Evolutionary conservation across 2,329 filamentous ascomycete genomes (phyloP).

Genomic region (Aspergillus clavatus): DNA sequence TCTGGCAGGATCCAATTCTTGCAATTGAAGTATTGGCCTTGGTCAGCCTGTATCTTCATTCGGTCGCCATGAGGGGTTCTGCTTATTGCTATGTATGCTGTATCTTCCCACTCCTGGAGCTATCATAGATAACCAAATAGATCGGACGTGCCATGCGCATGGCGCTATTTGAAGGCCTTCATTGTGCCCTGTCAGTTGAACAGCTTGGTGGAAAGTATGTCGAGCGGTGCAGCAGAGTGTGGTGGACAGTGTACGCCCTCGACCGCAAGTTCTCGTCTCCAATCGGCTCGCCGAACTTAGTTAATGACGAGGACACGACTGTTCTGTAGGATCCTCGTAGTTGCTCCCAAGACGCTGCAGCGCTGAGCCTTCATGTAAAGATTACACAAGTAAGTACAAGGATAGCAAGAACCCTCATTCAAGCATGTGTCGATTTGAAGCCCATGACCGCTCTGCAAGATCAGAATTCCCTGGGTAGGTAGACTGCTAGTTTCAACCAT

Average conservation of each 20-base stretch:
- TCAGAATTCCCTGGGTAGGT: slow-evolving; percentile 23
- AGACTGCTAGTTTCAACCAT: neutral
- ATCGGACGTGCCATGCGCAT: slow-evolving; percentile 54
- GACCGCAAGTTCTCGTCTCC: slow-evolving; percentile 52
- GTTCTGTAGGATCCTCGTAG: slow-evolving; percentile 39
- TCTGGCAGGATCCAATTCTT: slow-evolving; percentile 40
- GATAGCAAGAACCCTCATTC: slow-evolving; percentile 28
- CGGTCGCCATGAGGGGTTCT: slow-evolving; percentile 46
- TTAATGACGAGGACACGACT: slow-evolving; percentile 47
- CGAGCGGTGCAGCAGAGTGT: slow-evolving; percentile 48
- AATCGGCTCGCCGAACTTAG: slow-evolving; percentile 49
- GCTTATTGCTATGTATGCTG: slow-evolving; percentile 47
- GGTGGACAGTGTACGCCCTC: slow-evolving; percentile 54
- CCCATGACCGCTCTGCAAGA: slow-evolving; percentile 20
- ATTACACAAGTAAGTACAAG: slow-evolving; percentile 37
- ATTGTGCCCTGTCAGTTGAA: slow-evolving; percentile 48
- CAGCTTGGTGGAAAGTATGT: slow-evolving; percentile 44
- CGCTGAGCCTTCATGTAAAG: slow-evolving; percentile 39
- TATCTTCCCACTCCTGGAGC: neutral
- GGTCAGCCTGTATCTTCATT: slow-evolving; percentile 48
- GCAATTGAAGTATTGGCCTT: slow-evolving; percentile 48
- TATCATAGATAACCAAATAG: slow-evolving; percentile 23
- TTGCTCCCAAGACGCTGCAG: slow-evolving; percentile 30
- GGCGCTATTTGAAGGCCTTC: slow-evolving; percentile 49
- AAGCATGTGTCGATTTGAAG: slow-evolving; percentile 21